Percentiles rank a stretch among this genome's conserved stretches.
Evolutionary conservation across 2,329 filamentous ascomycete genomes (phyloP).

Genomic region (Purpureocillium lavendulum): DNA sequence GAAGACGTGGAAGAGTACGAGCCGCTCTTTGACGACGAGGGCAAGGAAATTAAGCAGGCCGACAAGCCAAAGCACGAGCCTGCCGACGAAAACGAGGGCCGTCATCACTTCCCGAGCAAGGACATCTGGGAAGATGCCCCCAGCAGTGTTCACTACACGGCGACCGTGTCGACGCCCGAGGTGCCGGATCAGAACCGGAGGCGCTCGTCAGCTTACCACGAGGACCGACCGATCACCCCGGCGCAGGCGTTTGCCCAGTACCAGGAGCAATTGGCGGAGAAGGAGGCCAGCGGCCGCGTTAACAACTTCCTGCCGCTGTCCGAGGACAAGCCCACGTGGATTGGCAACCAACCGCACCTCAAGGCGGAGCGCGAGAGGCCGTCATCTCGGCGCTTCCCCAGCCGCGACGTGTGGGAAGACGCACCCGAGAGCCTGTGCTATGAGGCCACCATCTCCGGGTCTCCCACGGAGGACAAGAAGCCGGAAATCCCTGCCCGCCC

Average conservation of each 20-base stretch:
- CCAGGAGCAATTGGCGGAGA: slow-evolving; percentile 57
- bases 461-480: slow-evolving; percentile 17
- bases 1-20: slow-evolving; percentile 93
- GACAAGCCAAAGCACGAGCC: slow-evolving; percentile 20
- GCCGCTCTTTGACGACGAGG: slow-evolving; percentile 81
- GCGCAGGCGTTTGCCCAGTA: slow-evolving; percentile 58
- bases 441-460: slow-evolving; percentile 58
- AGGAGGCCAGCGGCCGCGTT: slow-evolving; percentile 29
- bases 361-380: slow-evolving; percentile 42
- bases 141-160: slow-evolving; percentile 67
- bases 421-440: slow-evolving; percentile 74
- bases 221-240: slow-evolving; percentile 41
- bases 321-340: slow-evolving; percentile 34
- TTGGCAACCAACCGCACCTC: slow-evolving; percentile 39
- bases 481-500: slow-evolving; percentile 22
- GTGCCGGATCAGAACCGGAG: slow-evolving; percentile 30
- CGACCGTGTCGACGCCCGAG: slow-evolving; percentile 76
- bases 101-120: slow-evolving; percentile 78
- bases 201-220: slow-evolving; percentile 17
- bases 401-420: slow-evolving; percentile 92
- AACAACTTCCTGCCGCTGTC: slow-evolving; percentile 18
- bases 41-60: slow-evolving; percentile 38
- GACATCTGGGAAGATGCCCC: slow-evolving; percentile 98
- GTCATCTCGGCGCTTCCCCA: slow-evolving; percentile 70
- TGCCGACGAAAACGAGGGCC: slow-evolving; percentile 40